These are phyloP conservation scores for Xylariaceae sp. DNA, from an alignment of 2,329 filamentous ascomycete species.

Conservation along the genomic window DNA sequence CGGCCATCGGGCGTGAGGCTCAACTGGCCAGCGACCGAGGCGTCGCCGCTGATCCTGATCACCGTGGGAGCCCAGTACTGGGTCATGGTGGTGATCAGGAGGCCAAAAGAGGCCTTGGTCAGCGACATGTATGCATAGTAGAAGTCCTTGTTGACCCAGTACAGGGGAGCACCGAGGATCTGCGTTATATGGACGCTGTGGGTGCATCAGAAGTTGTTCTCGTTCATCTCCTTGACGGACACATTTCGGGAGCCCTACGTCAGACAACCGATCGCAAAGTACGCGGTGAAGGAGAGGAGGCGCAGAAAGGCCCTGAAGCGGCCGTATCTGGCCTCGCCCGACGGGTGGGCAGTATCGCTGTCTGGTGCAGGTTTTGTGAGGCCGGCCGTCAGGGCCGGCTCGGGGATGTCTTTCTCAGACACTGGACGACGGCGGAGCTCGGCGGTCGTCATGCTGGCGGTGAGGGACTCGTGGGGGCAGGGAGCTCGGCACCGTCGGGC, in stretches of 20 bases:
- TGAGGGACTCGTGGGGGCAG: too few relatives aligned
- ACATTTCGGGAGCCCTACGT: conserved; percentile 32
- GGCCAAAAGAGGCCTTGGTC: conserved; percentile 77
- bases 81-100: conserved; percentile 71
- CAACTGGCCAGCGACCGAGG: conserved; percentile 69
- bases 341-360: conserved; percentile 36
- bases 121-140: conserved; percentile 84
- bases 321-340: conserved; percentile 48
- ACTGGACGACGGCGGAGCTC: conserved; percentile 29
- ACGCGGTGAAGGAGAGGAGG: conserved; percentile 42
- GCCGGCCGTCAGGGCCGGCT: conserved; percentile 20
- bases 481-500: too few relatives aligned
- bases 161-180: conserved; percentile 67
- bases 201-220: conserved; percentile 12
- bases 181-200: conserved; percentile 62
- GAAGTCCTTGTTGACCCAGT: conserved; percentile 65
- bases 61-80: conserved; percentile 82
- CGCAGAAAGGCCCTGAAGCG: conserved; percentile 42
- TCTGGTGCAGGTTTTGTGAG: conserved; percentile 12
- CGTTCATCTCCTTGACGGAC: conserved; percentile 3
- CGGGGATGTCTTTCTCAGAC: conserved; percentile 17
- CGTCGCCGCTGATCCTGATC: conserved; percentile 76
- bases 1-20: conserved; percentile 61
- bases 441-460: conserved; percentile 23
- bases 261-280: conserved; percentile 42